Base-by-base conservation (phyloP, 805 yeast species). In the Yarrowia keelungensis region DNA sequence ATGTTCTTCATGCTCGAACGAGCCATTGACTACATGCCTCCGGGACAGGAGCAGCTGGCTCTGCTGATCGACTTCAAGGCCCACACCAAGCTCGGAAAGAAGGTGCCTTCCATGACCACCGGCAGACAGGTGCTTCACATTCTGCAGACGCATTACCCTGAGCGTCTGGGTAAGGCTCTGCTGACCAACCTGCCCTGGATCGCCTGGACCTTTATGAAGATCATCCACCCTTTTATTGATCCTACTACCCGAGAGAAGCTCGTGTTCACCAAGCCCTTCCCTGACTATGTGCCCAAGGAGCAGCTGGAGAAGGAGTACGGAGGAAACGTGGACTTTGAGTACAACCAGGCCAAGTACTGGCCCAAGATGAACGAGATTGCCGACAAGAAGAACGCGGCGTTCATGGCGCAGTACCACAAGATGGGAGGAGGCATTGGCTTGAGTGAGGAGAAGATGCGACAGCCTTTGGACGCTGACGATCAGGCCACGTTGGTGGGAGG, bases 71-170 rank as follows among this genome's bases (percentile, higher is more conserved):
- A 95, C 79, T 94, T 95, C 80, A 91, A 94, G 78, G 88, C 90
- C 19, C 87, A 91, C 70, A 91, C 69, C 83, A 81, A 75, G 75
- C 82, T 80, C 69, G 80, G 86, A 41, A 85, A 89, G 69, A 91
- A 90, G 76, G 86, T 92, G 69, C 98, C 98, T n/a, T 92, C 97
- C 1, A 82, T 94, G 51, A 84, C 89, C 65, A 90, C 87, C 16
- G 98, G 97, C 43, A 89, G 93, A 76, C 97, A 92, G 79, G 98
- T 94, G 41, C 83, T 95, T 72, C 91, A 90, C 77, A 95, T 95
- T 76, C 82, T 95, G 74, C 99, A 95, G 80, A 92, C 97, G 12
- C 99, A 95, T 79, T 95, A 95, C 77, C 99, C 99, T 4, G 99
- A 95, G 78, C 86, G 99, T 74, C 83, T 95, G 70, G 99, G 99